Evolutionary conservation across 768 basidiomycete species (phyloP), one percentile per base, ranked within the genome.

Genomic region (Tricholoma sp.): DNA sequence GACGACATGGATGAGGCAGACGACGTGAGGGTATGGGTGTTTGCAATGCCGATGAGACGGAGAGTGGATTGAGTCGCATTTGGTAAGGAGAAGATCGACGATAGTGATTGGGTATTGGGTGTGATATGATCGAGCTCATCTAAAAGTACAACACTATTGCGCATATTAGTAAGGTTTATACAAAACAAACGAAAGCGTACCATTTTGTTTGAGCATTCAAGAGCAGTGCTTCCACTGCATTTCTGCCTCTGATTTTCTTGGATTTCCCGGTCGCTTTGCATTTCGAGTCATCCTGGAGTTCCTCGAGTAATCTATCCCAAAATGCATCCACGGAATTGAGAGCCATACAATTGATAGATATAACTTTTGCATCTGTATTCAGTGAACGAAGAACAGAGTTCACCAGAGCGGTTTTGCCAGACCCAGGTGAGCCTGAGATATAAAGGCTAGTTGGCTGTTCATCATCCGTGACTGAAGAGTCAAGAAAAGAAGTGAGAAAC

Each of bases 351-450:
- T 94, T 94, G 62, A 92, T 71, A 53, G 79, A 74, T 43, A 86
- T 68, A 11, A 85, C 72, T 60, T 75, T 78, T 45, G 82, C 67
- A n/a, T 76, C 73, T 7, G 73, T 63, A 22, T 75, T 69, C 24
- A 80, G 60, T 7, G 73, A 70, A 18, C 69, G 70, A 19, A 94
- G 68, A 27, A 91, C 73, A 4, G 84, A 75, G 63, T 87, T 86
- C 24, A 94, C 82, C 3, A 96, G 75, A 0, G 91, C 93, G 1
- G 91, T 95, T 74, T 96, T 95, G 18, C 93, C 93, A 2, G 92
- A 93, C 1, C 95, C 96, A 3, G 94, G 94, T 1, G 92, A 84
- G 8, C 96, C 96, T 8, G 94, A 95, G 53, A 98, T 86, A 70
- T 95, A 98, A 57, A 96, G 76, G 43, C 82, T 79, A 9, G 82